Evolutionary conservation across 768 basidiomycete species (phyloP), one percentile per base, ranked within the genome.

Genomic region (Suillus plorans): DNA sequence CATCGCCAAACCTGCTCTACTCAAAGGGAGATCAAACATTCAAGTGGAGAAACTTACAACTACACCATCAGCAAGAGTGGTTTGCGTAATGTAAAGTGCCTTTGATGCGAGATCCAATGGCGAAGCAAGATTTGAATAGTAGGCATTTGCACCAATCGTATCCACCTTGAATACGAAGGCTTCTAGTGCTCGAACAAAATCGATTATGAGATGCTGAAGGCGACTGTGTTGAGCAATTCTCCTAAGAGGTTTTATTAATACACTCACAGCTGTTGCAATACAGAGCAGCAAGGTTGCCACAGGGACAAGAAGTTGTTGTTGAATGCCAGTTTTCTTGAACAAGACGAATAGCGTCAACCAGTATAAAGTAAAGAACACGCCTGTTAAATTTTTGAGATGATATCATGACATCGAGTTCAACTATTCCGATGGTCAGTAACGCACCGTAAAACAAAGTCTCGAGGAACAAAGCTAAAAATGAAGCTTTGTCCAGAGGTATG

Each of bases 101-200:
- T 55, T 55, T 12, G 53, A 55, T n/a, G 53, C 53, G 12, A 55
- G 53, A 13, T 55, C 53, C 53, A 55, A n/a, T 5, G 53, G 53
- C 12, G 53, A 55, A n/a, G 53, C 53, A n/a, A 36, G 53, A 34
- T 55, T n/a, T 12, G 53, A 55, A 55, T 34, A 55, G 53, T 55
- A 55, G 20, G 34, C 12, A 55, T 55, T 12, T 34, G 53, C 31
- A 34, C 53, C 53, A n/a, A 36, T 34, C 10, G 53, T 55, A 34
- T 55, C 10, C 10, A 34, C 53, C 31, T 55, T n/a, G 31, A 55
- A 34, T n/a, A 55, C 20, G 31, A 55, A 55, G 10, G 53, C 53
- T 20, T 55, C 53, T 13, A 55, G 34, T 6, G 20, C 53, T 55
- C 31, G 53, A 55, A 55, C 20, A 6, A 55, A 55, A 34, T 55